phyloP scores from a whole-genome alignment of 805 yeast genomes.

The Henningerozyma blattae region DNA sequence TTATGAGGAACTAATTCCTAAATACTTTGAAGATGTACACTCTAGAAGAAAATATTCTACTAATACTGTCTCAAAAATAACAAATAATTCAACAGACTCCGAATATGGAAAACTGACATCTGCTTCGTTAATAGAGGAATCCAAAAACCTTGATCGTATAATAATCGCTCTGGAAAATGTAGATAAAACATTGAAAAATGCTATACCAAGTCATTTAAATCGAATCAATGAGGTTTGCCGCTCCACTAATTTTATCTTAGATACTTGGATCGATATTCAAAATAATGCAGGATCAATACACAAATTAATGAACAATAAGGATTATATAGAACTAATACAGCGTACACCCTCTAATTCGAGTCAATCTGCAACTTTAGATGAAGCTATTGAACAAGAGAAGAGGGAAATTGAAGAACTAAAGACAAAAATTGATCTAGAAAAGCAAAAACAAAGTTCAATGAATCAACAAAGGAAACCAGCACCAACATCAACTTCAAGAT shows the following conservation, averaged over 20 bases:
- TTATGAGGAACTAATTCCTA: no score
- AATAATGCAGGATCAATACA: constrained; percentile 49
- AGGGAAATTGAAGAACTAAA: constrained; percentile 12
- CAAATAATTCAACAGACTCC: no score
- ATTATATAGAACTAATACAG: constrained; percentile 26
- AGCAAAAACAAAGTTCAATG: no score
- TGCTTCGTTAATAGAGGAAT: no score
- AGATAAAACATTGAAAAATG: constrained; percentile 8
- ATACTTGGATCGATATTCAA: constrained; percentile 48
- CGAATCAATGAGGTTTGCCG: constrained; percentile 31
- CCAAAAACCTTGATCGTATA: constrained; percentile 20
- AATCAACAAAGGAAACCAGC: no score
- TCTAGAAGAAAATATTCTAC: no score
- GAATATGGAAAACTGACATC: no score
- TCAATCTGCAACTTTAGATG: constrained; percentile 7
- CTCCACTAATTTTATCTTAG: constrained; percentile 38
- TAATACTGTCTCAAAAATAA: no score
- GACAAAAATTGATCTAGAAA: constrained; percentile 6
- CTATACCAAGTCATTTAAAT: constrained; percentile 19
- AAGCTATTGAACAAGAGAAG: constrained; percentile 5
- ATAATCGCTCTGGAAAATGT: constrained; percentile 18
- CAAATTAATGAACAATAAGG: constrained; percentile 31
- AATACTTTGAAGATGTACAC: no score
- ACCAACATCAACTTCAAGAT: no score
- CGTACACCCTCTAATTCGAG: not conserved